phyloP scores from a whole-genome alignment of 108 stramenopile species.

The Cyclotella distinguenda region DNA sequence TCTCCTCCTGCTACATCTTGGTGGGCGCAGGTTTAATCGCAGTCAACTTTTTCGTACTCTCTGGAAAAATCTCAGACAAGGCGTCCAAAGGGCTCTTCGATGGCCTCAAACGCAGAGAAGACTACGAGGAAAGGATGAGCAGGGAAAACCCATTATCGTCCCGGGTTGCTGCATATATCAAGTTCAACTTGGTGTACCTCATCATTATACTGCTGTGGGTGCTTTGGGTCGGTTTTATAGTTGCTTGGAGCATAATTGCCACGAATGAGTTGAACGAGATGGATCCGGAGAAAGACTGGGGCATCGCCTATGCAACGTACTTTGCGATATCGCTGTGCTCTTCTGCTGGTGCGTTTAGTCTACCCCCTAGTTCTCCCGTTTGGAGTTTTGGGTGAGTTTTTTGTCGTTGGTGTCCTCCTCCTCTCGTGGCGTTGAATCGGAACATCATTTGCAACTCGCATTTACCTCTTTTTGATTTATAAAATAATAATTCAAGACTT shows the following conservation, averaged over 20 bases:
- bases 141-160: slow-evolving; percentile 21
- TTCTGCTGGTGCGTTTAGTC: slow-evolving; percentile 22
- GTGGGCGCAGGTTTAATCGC: slow-evolving; percentile 34
- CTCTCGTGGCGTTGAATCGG: too few species aligned
- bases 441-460: too few species aligned
- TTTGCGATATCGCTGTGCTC: slow-evolving; percentile 37
- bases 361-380: background rate
- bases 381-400: too few species aligned
- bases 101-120: slow-evolving; percentile 28
- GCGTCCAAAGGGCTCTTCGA: slow-evolving; percentile 36
- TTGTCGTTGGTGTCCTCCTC: too few species aligned
- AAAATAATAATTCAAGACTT: too few species aligned
- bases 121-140: slow-evolving; percentile 38
- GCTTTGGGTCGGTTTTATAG: slow-evolving; percentile 27
- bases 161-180: slow-evolving; percentile 18
- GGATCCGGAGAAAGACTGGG: slow-evolving; percentile 6
- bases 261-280: background rate
- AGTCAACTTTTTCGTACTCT: slow-evolving; percentile 18
- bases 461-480: too few species aligned
- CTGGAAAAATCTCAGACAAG: slow-evolving; percentile 24
- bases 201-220: slow-evolving; percentile 19
- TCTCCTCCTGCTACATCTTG: slow-evolving; percentile 33
- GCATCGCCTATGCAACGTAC: slow-evolving; percentile 29
- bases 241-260: slow-evolving; percentile 28
- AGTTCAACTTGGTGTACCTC: slow-evolving; percentile 33